Evolutionary conservation across 2,329 filamentous ascomycete genomes (phyloP).

Genomic region (Tolypocladium tundrense): DNA sequence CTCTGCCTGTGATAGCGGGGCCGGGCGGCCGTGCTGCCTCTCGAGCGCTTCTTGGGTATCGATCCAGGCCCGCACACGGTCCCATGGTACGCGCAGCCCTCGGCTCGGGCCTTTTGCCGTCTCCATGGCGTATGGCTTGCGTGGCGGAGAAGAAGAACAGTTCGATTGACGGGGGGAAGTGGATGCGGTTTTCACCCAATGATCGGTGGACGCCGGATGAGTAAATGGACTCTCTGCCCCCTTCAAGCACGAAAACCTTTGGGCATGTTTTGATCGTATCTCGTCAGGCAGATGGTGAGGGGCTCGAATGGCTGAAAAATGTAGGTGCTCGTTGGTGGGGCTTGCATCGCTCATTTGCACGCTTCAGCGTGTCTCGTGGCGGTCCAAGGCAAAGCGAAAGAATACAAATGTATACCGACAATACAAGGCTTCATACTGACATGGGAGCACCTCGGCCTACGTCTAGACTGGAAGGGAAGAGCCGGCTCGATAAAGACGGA

Average conservation of each 20-base stretch:
- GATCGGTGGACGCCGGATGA: too few relatives aligned
- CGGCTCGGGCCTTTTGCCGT: background rate
- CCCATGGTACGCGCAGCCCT: constrained; percentile 16
- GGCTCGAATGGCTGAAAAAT: background rate
- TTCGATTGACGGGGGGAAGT: background rate
- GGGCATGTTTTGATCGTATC: background rate
- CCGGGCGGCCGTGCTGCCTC: constrained; percentile 16
- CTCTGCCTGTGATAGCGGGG: constrained; percentile 27
- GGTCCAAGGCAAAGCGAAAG: too few relatives aligned
- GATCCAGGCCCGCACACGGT: constrained; percentile 28
- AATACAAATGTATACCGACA: too few relatives aligned
- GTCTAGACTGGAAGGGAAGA: background rate
- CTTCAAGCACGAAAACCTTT: background rate
- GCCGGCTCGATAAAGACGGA: background rate
- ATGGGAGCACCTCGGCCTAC: background rate
- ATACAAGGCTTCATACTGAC: too few relatives aligned
- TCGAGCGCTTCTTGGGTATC: constrained; percentile 27
- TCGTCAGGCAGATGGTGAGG: background rate
- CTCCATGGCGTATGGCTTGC: background rate
- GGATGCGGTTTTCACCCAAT: background rate
- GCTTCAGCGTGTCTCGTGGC: background rate
- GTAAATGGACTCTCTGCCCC: too few relatives aligned
- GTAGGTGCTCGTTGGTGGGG: background rate
- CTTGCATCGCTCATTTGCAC: background rate
- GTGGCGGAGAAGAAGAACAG: background rate